Conservation (phyloP, 441 rosid species). For the Eutrema salsugineum region DNA sequence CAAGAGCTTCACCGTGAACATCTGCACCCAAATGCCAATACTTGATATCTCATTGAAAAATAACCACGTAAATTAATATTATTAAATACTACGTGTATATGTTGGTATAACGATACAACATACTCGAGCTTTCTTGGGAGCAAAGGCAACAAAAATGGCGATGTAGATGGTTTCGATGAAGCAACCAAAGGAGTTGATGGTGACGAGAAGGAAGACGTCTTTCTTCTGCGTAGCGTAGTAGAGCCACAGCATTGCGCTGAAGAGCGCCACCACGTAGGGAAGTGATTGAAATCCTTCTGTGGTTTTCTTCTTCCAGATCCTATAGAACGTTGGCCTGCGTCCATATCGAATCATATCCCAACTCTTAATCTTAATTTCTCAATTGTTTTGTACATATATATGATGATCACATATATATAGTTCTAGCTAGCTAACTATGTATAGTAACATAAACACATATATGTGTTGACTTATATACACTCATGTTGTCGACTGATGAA, state of each 20-base stretch:
- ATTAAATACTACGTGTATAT: background rate
- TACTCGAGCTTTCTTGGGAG: constrained; percentile 52
- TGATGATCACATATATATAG: background rate
- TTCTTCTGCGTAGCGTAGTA: constrained; percentile 44
- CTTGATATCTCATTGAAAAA: background rate
- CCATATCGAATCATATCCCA: background rate
- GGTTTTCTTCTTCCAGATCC: constrained; percentile 51
- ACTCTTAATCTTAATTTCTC: background rate
- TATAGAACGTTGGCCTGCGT: constrained; percentile 48
- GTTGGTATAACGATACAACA: background rate
- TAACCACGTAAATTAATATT: background rate
- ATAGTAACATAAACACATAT: background rate
- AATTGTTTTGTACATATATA: background rate
- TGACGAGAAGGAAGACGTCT: constrained; percentile 46
- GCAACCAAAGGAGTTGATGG: constrained; percentile 51
- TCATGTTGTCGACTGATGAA: background rate
- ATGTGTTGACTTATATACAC: background rate
- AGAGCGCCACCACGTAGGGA: constrained; percentile 44
- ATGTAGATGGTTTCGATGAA: constrained; percentile 46
- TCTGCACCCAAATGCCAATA: constrained; percentile 28
- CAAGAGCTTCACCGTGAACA: constrained; percentile 41
- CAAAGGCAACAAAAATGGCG: constrained; percentile 39
- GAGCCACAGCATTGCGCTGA: constrained; percentile 56
- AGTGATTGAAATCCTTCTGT: constrained; percentile 53
- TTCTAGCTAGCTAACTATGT: background rate